Percentiles rank a stretch among this genome's conserved stretches.
These are phyloP conservation scores for Chlorella variabilis DNA, from an alignment of 163 green algal genomes.

Conservation along the genomic window DNA sequence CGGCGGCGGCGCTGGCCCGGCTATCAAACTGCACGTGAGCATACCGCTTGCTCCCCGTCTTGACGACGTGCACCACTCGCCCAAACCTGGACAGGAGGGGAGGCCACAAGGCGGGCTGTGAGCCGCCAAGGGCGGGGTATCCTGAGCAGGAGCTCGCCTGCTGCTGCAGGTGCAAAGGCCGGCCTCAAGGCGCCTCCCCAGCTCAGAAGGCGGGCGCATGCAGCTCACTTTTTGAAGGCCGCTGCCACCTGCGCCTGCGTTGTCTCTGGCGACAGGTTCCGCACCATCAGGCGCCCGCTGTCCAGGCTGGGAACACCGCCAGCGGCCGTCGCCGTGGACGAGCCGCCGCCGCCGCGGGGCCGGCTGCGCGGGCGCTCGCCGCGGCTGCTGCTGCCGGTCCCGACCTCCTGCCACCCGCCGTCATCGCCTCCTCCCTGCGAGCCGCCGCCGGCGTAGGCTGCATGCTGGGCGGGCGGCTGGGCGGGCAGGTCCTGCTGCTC, in stretches of 20 bases:
- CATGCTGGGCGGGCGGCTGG: background rate
- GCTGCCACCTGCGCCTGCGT: background rate
- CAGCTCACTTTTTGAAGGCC: too few relatives aligned
- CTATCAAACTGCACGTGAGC: slow-evolving; percentile 5
- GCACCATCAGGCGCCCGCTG: background rate
- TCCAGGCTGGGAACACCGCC: background rate
- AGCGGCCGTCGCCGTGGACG: too few relatives aligned
- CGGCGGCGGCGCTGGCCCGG: background rate
- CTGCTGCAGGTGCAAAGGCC: too few relatives aligned
- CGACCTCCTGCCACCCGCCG: background rate
- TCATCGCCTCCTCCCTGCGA: background rate
- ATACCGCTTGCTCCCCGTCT: background rate
- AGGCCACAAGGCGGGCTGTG: too few relatives aligned
- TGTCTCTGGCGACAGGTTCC: background rate
- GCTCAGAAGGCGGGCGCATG: too few relatives aligned
- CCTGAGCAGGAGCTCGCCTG: too few relatives aligned
- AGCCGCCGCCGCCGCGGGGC: too few relatives aligned
- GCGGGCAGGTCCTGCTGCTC: background rate
- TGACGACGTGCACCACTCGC: background rate
- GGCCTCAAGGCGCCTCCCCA: too few relatives aligned
- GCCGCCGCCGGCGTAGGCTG: background rate
- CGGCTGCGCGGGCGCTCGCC: background rate
- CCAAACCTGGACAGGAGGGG: background rate
- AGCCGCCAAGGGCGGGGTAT: too few relatives aligned
- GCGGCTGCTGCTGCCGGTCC: background rate